Evolutionary conservation across 2,329 filamentous ascomycete genomes (phyloP).

Genomic region (Atkinsonella texensis): DNA sequence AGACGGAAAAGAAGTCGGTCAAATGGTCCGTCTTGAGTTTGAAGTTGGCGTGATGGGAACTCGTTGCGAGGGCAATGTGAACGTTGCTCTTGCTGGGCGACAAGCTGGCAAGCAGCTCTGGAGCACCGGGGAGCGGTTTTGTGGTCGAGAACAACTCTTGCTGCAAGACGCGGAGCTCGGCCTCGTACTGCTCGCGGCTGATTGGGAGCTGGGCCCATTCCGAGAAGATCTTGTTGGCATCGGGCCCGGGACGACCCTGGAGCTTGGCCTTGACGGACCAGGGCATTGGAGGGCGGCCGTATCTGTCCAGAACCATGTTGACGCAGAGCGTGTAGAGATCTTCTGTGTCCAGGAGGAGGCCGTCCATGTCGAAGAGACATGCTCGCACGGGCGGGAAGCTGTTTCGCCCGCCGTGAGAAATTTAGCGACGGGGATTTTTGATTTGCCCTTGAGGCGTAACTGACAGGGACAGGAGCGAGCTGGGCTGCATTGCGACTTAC

Average conservation of each 20-base stretch:
- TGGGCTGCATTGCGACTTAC: conserved; percentile 20
- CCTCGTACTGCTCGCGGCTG: conserved; percentile 51
- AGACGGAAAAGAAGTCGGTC: conserved; percentile 47
- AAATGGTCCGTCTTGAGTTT: conserved; percentile 60
- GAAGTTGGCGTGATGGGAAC: conserved; percentile 61
- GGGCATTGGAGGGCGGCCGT: conserved; percentile 63
- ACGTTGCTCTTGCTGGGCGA: conserved; percentile 29
- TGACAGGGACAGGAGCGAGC: background rate
- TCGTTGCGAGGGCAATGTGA: conserved; percentile 79
- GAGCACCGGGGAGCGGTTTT: conserved; percentile 69
- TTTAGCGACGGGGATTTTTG: background rate
- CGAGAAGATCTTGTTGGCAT: conserved; percentile 45
- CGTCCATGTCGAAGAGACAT: conserved; percentile 98
- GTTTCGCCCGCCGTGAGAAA: background rate
- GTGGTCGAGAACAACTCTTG: conserved; percentile 57
- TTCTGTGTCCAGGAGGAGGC: conserved; percentile 86
- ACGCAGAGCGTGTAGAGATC: conserved; percentile 76
- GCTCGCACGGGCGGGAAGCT: conserved; percentile 74
- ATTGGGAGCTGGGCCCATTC: conserved; percentile 83
- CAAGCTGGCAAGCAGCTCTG: conserved; percentile 46
- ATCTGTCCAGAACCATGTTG: conserved; percentile 68
- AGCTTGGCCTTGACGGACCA: conserved; percentile 92
- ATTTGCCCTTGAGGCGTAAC: too few species aligned
- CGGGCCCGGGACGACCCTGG: conserved; percentile 44
- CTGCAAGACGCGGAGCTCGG: conserved; percentile 52